phyloP scores from a whole-genome alignment of 768 basidiomycete genomes.

The Calocybe gangraenosa region DNA sequence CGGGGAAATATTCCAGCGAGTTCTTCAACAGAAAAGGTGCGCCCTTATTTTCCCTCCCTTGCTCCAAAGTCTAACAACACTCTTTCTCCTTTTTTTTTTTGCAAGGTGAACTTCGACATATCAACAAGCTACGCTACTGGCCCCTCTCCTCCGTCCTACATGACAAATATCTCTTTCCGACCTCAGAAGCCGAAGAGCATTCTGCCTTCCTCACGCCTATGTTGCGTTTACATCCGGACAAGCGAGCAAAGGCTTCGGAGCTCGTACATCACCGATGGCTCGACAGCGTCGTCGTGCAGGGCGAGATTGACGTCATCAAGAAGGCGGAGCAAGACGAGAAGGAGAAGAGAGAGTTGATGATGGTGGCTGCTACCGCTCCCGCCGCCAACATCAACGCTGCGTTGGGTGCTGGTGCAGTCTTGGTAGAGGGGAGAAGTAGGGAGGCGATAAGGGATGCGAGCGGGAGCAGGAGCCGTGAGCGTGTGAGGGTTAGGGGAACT shows the following conservation, averaged over 20 bases:
- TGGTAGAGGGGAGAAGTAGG: conserved; percentile 2
- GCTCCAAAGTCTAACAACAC: not conserved
- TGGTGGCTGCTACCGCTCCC: not conserved
- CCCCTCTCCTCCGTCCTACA: conserved; percentile 76
- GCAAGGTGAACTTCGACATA: conserved; percentile 81
- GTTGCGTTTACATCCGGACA: conserved; percentile 85
- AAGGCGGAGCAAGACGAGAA: conserved; percentile 56
- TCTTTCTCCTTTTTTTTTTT: not conserved
- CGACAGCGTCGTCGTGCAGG: conserved; percentile 79
- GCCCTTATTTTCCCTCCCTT: conserved; percentile 15
- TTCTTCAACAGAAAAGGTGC: conserved; percentile 95
- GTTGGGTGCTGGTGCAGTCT: conserved; percentile 4
- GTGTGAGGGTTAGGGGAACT: conserved; percentile 13
- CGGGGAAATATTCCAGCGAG: conserved; percentile 90
- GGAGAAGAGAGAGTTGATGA: conserved; percentile 15
- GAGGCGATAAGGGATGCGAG: not conserved
- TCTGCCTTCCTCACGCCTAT: conserved; percentile 83
- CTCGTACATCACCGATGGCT: conserved; percentile 86
- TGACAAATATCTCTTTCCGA: conserved; percentile 95
- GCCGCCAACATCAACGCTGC: not conserved
- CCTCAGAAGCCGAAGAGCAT: conserved; percentile 75
- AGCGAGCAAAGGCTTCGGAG: conserved; percentile 84
- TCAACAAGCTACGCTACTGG: conserved; percentile 92
- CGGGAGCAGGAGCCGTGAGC: conserved; percentile 4
- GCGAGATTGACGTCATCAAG: conserved; percentile 80